These are phyloP conservation scores for Candida mattraensis DNA, from an alignment of 805 yeast genomes.

Conservation along the genomic window DNA sequence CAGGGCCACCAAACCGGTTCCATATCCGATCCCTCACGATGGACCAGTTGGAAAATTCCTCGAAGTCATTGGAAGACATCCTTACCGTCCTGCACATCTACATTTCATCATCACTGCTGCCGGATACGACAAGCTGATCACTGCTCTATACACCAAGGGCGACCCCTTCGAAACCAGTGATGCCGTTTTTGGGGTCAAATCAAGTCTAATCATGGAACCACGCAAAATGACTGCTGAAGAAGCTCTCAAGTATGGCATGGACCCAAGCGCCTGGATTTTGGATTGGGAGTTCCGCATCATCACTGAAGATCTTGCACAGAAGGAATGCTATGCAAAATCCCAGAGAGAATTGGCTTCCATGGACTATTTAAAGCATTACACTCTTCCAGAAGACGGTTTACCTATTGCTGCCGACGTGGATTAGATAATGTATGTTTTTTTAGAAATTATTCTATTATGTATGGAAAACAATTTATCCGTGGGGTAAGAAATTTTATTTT, in stretches of 20 bases:
- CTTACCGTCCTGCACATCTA: conserved; percentile 11
- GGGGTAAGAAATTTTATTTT: no score
- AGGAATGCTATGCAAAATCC: conserved; percentile 4
- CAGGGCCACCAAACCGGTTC: conserved; percentile 12
- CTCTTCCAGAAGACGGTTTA: conserved; percentile 3
- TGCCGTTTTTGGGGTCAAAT: conserved; percentile 14
- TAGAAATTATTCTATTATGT: no score
- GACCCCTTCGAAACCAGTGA: conserved; percentile 12
- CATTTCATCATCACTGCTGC: conserved; percentile 10
- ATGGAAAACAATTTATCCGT: no score
- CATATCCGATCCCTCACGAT: conserved; percentile 13
- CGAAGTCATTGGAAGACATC: conserved; percentile 10
- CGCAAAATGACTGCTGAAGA: conserved; percentile 4
- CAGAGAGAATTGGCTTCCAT: conserved; percentile 2
- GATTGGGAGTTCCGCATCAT: conserved; percentile 11
- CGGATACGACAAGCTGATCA: conserved; percentile 8
- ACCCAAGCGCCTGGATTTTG: conserved; percentile 4
- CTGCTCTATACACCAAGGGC: conserved; percentile 10
- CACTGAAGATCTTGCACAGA: conserved; percentile 4
- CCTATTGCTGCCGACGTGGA: conserved; percentile 7
- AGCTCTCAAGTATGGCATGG: conserved; percentile 5
- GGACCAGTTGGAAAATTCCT: conserved; percentile 11
- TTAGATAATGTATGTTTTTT: no score
- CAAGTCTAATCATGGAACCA: conserved; percentile 10
- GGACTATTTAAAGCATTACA: not conserved